Percentiles rank a stretch among this genome's conserved stretches.
Conservation (phyloP, 106 monocot genomes). For the Xerophyta viscosa region DNA sequence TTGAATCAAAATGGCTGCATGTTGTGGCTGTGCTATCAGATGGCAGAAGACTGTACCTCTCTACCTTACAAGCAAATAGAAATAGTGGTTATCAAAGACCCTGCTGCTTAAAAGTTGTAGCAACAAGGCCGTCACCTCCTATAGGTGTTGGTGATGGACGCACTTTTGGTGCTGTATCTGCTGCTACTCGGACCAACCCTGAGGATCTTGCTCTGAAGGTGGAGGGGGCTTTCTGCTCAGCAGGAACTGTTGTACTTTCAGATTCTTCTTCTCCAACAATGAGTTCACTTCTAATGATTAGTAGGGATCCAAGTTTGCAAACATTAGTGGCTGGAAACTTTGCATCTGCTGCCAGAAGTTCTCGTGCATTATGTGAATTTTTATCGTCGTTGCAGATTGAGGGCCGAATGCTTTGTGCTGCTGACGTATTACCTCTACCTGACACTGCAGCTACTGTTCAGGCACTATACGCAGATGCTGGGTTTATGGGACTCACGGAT, state of each 20-base stretch:
- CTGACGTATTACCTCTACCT: slow-evolving; percentile 63
- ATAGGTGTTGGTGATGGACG: slow-evolving; percentile 50
- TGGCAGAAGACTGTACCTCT: slow-evolving; percentile 89
- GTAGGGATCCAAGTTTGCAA: slow-evolving; percentile 65
- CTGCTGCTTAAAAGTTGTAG: slow-evolving; percentile 73
- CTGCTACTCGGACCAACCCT: slow-evolving; percentile 46
- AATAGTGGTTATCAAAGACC: slow-evolving; percentile 50
- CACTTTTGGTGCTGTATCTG: slow-evolving; percentile 56
- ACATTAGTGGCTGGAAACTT: slow-evolving; percentile 41
- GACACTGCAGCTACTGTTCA: slow-evolving; percentile 56
- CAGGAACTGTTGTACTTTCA: slow-evolving; percentile 66
- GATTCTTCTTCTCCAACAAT: slow-evolving; percentile 57
- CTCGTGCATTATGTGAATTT: slow-evolving; percentile 72
- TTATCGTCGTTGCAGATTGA: slow-evolving; percentile 75
- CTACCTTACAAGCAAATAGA: slow-evolving; percentile 56
- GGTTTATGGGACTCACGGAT: slow-evolving; percentile 31
- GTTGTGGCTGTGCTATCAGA: slow-evolving; percentile 83
- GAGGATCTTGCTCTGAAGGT: slow-evolving; percentile 85
- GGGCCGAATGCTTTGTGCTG: slow-evolving; percentile 84
- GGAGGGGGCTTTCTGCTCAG: slow-evolving; percentile 78
- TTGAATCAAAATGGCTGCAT: slow-evolving; percentile 87
- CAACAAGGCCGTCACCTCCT: slow-evolving; percentile 92
- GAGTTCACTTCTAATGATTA: slow-evolving; percentile 71
- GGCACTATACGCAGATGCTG: slow-evolving; percentile 69
- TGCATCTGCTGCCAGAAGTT: slow-evolving; percentile 51